These are phyloP conservation scores for Myochromella boudieri DNA, from an alignment of 768 basidiomycete species.

Conservation along the genomic window DNA sequence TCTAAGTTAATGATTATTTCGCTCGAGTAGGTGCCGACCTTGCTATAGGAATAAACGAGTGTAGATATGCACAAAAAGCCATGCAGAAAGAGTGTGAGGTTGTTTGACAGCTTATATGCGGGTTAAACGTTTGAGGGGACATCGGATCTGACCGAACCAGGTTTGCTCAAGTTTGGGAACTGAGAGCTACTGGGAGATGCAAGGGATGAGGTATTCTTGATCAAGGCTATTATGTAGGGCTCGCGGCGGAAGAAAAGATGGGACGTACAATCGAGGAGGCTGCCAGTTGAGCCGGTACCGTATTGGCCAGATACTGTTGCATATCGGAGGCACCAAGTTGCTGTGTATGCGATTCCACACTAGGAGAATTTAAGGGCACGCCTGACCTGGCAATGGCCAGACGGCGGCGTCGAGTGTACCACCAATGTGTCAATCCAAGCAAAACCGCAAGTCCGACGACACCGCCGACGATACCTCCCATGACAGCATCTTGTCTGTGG, in stretches of 20 bases:
- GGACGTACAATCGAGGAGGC: conserved; percentile 11
- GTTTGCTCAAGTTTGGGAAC: conserved; percentile 10
- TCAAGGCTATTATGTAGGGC: conserved; percentile 1
- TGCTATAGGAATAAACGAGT: background rate
- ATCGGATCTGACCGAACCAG: conserved; percentile 15
- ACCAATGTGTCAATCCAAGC: conserved; percentile 27
- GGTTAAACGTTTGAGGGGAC: conserved; percentile 10
- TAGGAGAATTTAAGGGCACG: conserved; percentile 5
- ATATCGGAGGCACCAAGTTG: conserved; percentile 5
- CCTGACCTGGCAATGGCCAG: conserved; percentile 11
- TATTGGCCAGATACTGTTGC: conserved; percentile 20
- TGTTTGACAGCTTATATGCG: background rate
- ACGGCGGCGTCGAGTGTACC: conserved; percentile 20
- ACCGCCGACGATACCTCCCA: conserved; percentile 48
- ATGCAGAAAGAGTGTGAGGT: conserved; percentile 1
- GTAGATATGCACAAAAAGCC: background rate
- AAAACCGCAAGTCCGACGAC: conserved; percentile 35
- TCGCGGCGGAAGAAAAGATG: background rate
- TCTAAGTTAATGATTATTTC: background rate
- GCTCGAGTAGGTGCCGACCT: background rate
- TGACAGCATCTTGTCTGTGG: conserved; percentile 35
- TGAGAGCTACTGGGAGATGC: conserved; percentile 16
- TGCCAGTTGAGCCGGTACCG: conserved; percentile 5
- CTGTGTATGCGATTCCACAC: conserved; percentile 9
- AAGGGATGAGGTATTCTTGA: conserved; percentile 13